Evolutionary conservation across 2,329 filamentous ascomycete genomes (phyloP).

Genomic region (Fusarium sacchari): DNA sequence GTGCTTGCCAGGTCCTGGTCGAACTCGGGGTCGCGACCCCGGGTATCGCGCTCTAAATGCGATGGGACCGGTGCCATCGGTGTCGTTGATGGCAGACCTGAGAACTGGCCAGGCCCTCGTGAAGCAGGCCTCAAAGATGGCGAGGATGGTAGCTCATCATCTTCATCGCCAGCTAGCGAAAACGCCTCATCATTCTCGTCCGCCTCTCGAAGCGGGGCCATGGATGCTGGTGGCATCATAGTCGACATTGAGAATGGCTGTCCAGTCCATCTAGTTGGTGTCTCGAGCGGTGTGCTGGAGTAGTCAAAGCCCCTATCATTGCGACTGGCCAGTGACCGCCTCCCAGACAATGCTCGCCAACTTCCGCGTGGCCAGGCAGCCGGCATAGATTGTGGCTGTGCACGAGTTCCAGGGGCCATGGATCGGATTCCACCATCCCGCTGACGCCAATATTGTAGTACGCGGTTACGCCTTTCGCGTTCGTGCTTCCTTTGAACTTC

Average conservation of each 20-base stretch:
- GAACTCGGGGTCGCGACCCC: slow-evolving; percentile 30
- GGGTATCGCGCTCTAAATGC: slow-evolving; percentile 53
- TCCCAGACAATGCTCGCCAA: slow-evolving; percentile 41
- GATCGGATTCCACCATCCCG: slow-evolving; percentile 25
- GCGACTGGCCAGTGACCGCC: slow-evolving; percentile 39
- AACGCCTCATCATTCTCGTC: slow-evolving; percentile 44
- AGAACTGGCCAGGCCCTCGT: slow-evolving; percentile 32
- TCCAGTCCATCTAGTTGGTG: slow-evolving; percentile 60
- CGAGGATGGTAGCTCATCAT: slow-evolving; percentile 38
- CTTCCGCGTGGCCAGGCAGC: slow-evolving; percentile 37
- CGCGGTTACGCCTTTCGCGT: slow-evolving; percentile 46
- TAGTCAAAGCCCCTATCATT: slow-evolving; percentile 35
- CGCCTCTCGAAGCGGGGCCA: slow-evolving; percentile 47
- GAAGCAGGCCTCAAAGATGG: slow-evolving; percentile 35
- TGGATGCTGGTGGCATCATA: slow-evolving; percentile 41
- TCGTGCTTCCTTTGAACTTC: slow-evolving; percentile 48
- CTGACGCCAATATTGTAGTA: slow-evolving; percentile 48
- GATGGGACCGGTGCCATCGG: slow-evolving; percentile 55
- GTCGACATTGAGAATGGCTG: slow-evolving; percentile 51
- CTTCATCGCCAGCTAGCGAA: slow-evolving; percentile 38
- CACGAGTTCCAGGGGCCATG: slow-evolving; percentile 2
- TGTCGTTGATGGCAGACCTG: slow-evolving; percentile 53
- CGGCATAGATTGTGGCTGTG: slow-evolving; percentile 25
- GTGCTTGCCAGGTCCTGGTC: slow-evolving; percentile 1
- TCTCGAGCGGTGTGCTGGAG: slow-evolving; percentile 46